Evolutionary conservation across 164 flowering plant species (phyloP), one percentile per base, ranked within the genome.

Genomic region (Paratinospora sagittata): DNA sequence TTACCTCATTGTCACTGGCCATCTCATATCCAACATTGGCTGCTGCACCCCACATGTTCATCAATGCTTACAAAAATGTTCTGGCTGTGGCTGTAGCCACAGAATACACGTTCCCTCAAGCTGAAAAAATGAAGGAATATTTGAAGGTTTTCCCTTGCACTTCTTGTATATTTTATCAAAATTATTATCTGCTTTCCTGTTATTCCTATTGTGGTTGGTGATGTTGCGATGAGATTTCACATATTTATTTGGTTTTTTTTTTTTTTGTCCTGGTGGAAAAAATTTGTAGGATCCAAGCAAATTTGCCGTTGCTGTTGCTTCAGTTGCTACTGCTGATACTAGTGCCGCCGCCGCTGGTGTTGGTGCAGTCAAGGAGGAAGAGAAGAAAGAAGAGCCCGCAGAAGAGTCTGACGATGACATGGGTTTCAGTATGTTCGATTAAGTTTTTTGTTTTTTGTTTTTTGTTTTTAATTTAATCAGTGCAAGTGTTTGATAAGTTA

Each of bases 261-360:
- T 14, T 8, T 65, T 41, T 72, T 49, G 12, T 17, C 17, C 0
- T 45, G 34, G 41, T 47, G n/a, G n/a, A 11, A 8, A 27, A 26
- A 6, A 6, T 65, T 12, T 77, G 70, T 76, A 89, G 92, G 96
- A 90, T 68, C 96, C 92, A 0, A 87, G 88, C 81, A 90, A 87
- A 87, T 88, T 88, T 79, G 92, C 87, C 6, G 85, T 81, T 72
- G 91, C 88, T 69, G 87, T 77, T 3, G 87, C 90, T 27, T 74
- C 86, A 1, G 84, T 63, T 77, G 85, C 77, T 10, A 77, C 65
- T 66, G 68, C 78, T 60, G 79, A 34, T 68, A 74, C 75, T 58
- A 74, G 84, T 55, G 72, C 87, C 27, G 77, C 86, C 23, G 82
- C 89, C 55, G 89, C 85, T n/a, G n/a, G n/a, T n/a, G n/a, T n/a